Base-by-base conservation (phyloP, 495 filamentous ascomycete species). In the Xylaria sp. region DNA sequence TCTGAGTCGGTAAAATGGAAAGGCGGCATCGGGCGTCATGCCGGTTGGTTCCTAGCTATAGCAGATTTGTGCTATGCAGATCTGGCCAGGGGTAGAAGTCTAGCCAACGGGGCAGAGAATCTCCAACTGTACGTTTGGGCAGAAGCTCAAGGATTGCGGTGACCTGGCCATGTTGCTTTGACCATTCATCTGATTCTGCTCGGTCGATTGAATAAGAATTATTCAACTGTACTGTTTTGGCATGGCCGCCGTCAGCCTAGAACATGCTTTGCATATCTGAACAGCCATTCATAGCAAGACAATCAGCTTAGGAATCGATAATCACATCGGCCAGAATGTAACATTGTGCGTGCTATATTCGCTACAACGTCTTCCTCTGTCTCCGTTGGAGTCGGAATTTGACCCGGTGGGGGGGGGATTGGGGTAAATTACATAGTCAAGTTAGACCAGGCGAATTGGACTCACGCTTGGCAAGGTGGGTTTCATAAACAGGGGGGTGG, bases 1-100 rank as follows among this genome's bases (percentile, higher is more conserved):
- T 15, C 52, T 26, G 57, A 0, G 7, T 3, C 19, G 64, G 67
- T 69, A 69, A 68, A 59, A 69, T 44, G 17, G 55, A 67, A 68
- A 46, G 50, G 67, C 53, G 61, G 43, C 35, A 61, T 55, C 52
- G 37, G 31, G 24, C 53, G 44, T 61, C 37, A 61, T 59, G 40
- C 37, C 35, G 48, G 67, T 55, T 61, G 50, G 24, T 43, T 19
- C 35, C 48, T 9, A 24, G 14, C 26, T 50, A 58, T 69, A 21
- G 26, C n/a, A 31, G 40, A 21, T 35, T 21, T 21, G 40, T 37
- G 33, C 43, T 37, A 69, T 69, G 40, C 53, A 24, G 14, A 69
- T 59, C 31, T 40, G 15, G 17, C 67, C 43, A 40, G 67, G 67
- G 52, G 35, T 4, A 29, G 31, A n/a, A 67, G 12, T 67, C 64